These are phyloP conservation scores for Podaxis sp. DNA, from an alignment of 768 basidiomycete species.

Conservation along the genomic window DNA sequence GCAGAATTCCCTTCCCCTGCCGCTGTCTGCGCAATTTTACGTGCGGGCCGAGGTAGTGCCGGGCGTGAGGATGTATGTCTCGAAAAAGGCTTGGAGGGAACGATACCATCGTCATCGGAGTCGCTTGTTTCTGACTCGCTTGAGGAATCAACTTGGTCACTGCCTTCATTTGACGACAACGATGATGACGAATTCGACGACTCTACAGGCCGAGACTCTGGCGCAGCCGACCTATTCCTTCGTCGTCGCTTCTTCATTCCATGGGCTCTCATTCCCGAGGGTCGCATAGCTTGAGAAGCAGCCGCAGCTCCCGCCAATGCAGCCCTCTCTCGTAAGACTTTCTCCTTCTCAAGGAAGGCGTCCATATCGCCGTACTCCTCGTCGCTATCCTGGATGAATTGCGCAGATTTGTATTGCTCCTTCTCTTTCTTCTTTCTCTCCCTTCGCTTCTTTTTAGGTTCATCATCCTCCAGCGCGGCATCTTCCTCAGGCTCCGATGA, in stretches of 20 bases:
- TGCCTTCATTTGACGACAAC: not conserved
- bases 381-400: constrained; percentile 92
- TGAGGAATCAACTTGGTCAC: not conserved
- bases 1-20: not conserved
- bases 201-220: not conserved
- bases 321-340: constrained; percentile 54
- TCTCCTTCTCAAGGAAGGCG: constrained; percentile 79
- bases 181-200: not conserved
- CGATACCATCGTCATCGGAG: not conserved
- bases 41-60: constrained; percentile 3
- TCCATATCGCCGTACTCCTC: constrained; percentile 80
- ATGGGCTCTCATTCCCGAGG: constrained; percentile 53
- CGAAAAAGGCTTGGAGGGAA: not conserved
- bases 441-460: constrained; percentile 53
- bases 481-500: constrained; percentile 46
- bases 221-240: constrained; percentile 32
- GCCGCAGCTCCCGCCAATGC: constrained; percentile 29
- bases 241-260: constrained; percentile 49
- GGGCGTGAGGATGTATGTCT: not conserved
- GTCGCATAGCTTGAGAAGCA: constrained; percentile 32
- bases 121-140: not conserved
- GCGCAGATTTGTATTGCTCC: constrained; percentile 76
- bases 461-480: constrained; percentile 32
- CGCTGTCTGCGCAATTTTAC: not conserved
- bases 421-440: constrained; percentile 66